Base-by-base conservation (phyloP, 148 eudicot genomes). In the Camellia lanceoleosa region DNA sequence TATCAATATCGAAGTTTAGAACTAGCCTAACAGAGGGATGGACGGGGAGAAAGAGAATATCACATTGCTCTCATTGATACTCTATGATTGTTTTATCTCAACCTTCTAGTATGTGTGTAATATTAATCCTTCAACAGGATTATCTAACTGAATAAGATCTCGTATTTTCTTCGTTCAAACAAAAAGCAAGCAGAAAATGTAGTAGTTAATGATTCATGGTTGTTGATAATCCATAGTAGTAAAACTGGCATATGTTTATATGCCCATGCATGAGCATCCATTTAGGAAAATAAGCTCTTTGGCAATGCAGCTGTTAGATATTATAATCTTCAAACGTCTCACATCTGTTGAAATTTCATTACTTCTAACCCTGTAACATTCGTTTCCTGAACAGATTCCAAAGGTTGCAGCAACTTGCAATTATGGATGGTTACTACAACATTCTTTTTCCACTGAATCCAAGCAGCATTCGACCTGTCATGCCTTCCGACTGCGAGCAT, bases 391-490 rank as follows among this genome's bases (percentile, higher is more conserved):
- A 84, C 93, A 95, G 99, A 89, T 93, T 23, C 95, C 97, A 15
- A 88, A 87, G 83, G 97, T 95, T 67, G 97, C 99, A 44, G 86
- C 80, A 79, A 95, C 99, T 55, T 95, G 99, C 89, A 88, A 95
- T 87, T 84, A 93, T 92, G 97, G 97, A 95, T 80, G 99, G 99
- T 78, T 95, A 95, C 82, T 95, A 89, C 91, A 91, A 88, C 79
- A 88, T 80, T 81, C 87, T 95, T 14, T 95, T 95, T 80, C 99
- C 99, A 18, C 73, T 95, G 75, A 95, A 95, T 83, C 99, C 99
- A 0, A 91, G 99, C 52, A 79, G 89, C 88, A 93, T 95, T 44
- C 82, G 89, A 71, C 99, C 99, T 0, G 76, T 87, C 43, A 88
- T 87, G 84, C 99, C 99, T 55, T 76, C 67, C 1, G 90, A 81